Conservation (phyloP, 1,284 basidiomycete genomes). For the Cutaneotrichosporon sp. region DNA sequence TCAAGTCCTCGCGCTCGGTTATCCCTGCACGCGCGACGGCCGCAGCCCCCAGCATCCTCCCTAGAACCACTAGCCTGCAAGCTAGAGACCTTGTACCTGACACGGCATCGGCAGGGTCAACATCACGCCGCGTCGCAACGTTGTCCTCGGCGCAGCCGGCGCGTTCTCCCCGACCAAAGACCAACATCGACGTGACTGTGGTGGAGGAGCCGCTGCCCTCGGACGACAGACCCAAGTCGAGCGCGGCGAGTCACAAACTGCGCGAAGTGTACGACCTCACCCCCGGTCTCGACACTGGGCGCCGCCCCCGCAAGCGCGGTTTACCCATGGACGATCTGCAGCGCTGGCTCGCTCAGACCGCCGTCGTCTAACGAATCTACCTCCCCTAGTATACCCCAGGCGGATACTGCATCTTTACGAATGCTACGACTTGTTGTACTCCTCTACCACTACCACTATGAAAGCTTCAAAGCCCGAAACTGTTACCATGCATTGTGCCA, state of each 20-base stretch:
- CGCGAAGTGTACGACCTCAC: conserved; percentile 13
- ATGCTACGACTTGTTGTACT: too few species aligned
- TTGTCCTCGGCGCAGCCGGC: too few species aligned
- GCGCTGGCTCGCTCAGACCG: conserved; percentile 15
- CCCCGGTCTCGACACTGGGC: conserved; percentile 13
- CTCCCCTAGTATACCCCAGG: background rate
- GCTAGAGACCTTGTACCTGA: background rate
- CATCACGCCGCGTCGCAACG: too few species aligned
- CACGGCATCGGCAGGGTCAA: background rate
- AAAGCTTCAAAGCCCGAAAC: too few species aligned
- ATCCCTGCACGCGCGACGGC: too few species aligned
- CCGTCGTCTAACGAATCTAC: background rate
- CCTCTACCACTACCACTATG: too few species aligned
- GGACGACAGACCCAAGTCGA: background rate
- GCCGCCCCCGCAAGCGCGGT: conserved; percentile 16
- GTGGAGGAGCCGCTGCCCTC: background rate
- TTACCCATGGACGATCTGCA: conserved; percentile 17
- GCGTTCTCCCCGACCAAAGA: too few species aligned
- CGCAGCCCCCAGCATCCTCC: background rate
- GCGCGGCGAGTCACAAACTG: background rate
- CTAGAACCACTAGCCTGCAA: background rate
- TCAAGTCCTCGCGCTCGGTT: too few species aligned
- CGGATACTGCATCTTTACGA: background rate
- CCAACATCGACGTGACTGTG: too few species aligned
- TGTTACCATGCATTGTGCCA: too few species aligned